Conservation (phyloP, 129 eudicot genomes). For the Saposhnikovia divaricata region DNA sequence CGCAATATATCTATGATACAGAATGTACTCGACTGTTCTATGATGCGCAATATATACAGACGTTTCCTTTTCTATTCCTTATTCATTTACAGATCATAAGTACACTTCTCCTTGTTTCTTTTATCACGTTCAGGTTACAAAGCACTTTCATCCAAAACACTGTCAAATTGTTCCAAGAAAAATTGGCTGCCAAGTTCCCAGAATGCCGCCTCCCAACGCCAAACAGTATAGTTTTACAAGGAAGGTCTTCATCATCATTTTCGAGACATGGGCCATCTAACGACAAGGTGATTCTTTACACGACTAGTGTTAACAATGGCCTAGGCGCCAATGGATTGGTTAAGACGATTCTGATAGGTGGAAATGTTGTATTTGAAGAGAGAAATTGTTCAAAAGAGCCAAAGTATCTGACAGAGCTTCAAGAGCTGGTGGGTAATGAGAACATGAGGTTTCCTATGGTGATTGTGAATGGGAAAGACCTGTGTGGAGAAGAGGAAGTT, state of each 20-base stretch:
- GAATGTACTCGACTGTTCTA: too few species aligned
- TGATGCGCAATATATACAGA: too few species aligned
- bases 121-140: background rate
- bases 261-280: background rate
- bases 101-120: background rate
- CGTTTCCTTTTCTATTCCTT: too few species aligned
- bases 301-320: background rate
- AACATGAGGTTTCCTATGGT: background rate
- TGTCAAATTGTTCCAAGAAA: background rate
- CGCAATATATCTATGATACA: too few species aligned
- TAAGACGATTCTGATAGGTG: background rate
- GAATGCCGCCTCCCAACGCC: background rate
- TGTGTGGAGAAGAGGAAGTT: background rate
- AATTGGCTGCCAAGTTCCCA: background rate
- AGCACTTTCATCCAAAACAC: background rate
- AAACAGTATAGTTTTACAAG: background rate
- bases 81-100: too few species aligned
- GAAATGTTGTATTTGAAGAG: background rate
- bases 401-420: background rate
- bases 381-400: background rate
- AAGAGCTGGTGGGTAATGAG: conserved; percentile 2
- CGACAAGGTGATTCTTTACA: background rate
- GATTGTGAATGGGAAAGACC: background rate
- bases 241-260: background rate
- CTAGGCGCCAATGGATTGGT: background rate